Evolutionary conservation across 2,329 filamentous ascomycete species (phyloP).

Genomic region (Dothideomycetes sp.): DNA sequence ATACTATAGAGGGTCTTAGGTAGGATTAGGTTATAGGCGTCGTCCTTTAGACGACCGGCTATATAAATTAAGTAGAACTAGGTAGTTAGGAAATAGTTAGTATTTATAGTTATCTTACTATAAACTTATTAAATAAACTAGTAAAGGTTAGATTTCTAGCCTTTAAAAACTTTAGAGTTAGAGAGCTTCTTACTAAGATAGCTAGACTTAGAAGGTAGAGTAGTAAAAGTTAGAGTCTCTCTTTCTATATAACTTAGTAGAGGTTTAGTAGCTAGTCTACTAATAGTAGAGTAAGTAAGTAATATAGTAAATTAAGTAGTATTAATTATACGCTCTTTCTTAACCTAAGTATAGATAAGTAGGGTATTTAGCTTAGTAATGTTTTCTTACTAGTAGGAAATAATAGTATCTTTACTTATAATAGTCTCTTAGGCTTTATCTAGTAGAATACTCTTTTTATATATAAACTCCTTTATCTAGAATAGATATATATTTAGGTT

Average conservation of each 20-base stretch:
- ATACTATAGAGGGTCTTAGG: background rate
- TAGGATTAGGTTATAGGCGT: background rate
- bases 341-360: background rate
- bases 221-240: background rate
- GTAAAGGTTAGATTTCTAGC: background rate
- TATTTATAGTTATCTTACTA: background rate
- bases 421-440: background rate
- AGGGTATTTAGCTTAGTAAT: background rate
- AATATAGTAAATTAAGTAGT: background rate
- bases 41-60: background rate
- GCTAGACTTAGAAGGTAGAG: background rate
- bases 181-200: background rate
- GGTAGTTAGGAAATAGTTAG: background rate
- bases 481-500: too few species aligned
- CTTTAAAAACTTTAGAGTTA: background rate
- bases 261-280: background rate
- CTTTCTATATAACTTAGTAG: background rate
- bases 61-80: background rate
- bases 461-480: too few species aligned
- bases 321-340: background rate
- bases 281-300: background rate
- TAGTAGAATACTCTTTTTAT: background rate
- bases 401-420: background rate
- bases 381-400: background rate
- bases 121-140: background rate